Conservation (phyloP, 208 protist species). For the Porcisia hertigi region DNA sequence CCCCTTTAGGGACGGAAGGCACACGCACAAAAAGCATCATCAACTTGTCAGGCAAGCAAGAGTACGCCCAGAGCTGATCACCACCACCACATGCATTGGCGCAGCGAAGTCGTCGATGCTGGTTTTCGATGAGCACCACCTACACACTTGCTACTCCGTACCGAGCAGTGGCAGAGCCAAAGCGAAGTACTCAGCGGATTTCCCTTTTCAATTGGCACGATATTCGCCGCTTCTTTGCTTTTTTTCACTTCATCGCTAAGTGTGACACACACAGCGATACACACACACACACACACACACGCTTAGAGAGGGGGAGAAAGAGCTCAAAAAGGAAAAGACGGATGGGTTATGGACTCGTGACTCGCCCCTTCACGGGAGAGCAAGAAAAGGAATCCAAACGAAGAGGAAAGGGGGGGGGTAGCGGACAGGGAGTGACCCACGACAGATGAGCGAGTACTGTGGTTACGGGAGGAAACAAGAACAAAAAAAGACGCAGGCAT, state of each 20-base stretch:
- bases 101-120: not conserved
- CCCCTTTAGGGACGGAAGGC: not conserved
- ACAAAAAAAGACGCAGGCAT: too few species aligned
- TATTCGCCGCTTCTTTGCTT: not conserved
- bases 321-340: not conserved
- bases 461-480: too few species aligned
- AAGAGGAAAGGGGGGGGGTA: not conserved
- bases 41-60: not conserved
- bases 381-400: not conserved
- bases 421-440: too few species aligned
- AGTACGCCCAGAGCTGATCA: not conserved
- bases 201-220: not conserved
- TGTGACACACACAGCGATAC: not conserved
- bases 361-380: not conserved
- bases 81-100: not conserved
- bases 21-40: not conserved
- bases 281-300: not conserved
- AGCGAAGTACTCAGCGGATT: not conserved
- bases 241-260: not conserved
- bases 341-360: not conserved
- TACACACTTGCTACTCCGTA: not conserved
- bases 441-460: too few species aligned
- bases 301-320: not conserved
- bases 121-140: not conserved
- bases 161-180: not conserved